Evolutionary conservation across 805 yeast species (phyloP), one percentile per base, ranked within the genome.

Genomic region (Metschnikowia koreensis): DNA sequence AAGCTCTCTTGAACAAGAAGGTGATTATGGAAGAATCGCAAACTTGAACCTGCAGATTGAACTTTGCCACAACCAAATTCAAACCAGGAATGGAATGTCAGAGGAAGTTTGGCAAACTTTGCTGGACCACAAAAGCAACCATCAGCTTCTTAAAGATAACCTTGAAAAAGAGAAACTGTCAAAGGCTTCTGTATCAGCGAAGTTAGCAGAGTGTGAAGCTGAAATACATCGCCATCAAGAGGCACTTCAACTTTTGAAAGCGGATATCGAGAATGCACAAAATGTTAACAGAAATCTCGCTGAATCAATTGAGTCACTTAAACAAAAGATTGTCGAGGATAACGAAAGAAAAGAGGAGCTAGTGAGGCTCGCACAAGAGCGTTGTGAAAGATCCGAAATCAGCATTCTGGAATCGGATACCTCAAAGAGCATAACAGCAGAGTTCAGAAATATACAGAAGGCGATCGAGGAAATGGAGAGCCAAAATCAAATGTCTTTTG

Each of bases 401-500:
- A 65, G 65, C 3, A 56, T 75, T 1, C 52, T 66, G 6, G 74
- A 69, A 0, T 64, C 75, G 0, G 77, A 77, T 38, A 71, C 79
- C 1, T 66, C 71, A 13, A 81, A 81, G 6, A 71, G 76, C 1
- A 77, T 86, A 11, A 77, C 75, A 26, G 55, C 62, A 2, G 86
- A 83, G 59, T 74, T 82, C 47, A 70, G 68, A 26, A 70, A 66
- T 16, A 71, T 84, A 13, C 75, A 79, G 17, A 59, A 64, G 34
- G 75, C 76, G 17, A 76, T 87, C 15, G 69, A 74, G 45, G 75
- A 72, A 48, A 81, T 84, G 2, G 87, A 86, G 57, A 68, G 67
- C 40, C 67, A 70, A 26, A 65, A 83, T 12, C 89, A 87, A 0
- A 73, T 80, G 50, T 65, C 84, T 0, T 78, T 81, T 44, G 86